Conservation (phyloP, 495 filamentous ascomycete genomes). For the Aspergillus nanangensis region DNA sequence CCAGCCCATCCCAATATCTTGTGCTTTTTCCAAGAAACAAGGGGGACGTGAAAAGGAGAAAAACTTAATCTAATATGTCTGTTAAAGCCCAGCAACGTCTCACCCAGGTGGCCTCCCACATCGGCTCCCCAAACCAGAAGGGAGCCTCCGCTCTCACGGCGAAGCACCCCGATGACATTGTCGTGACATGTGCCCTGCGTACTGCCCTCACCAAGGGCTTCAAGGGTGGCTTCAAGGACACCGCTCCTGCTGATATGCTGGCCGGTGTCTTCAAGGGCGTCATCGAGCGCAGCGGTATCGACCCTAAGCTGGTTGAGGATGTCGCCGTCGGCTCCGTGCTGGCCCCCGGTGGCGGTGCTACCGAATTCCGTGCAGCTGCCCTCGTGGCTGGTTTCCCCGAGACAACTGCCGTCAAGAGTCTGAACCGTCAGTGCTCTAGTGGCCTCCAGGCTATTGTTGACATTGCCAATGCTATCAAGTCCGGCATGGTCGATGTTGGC, state of each 20-base stretch:
- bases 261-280: constrained; percentile 77
- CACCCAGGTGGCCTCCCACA: constrained; percentile 58
- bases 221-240: constrained; percentile 94
- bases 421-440: constrained; percentile 90
- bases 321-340: constrained; percentile 90
- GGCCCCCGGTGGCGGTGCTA: constrained; percentile 89
- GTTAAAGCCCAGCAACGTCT: constrained; percentile 55
- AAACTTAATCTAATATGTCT: neutral
- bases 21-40: too few species aligned
- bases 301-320: constrained; percentile 37
- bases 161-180: constrained; percentile 73
- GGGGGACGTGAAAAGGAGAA: neutral
- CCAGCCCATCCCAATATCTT: too few species aligned
- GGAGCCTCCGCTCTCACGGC: constrained; percentile 51
- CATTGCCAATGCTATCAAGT: constrained; percentile 82
- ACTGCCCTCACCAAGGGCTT: constrained; percentile 90
- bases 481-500: constrained; percentile 93
- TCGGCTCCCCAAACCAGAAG: constrained; percentile 39
- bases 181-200: constrained; percentile 88
- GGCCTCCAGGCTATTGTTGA: constrained; percentile 89
- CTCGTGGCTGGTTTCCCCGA: constrained; percentile 91
- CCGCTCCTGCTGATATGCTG: constrained; percentile 78
- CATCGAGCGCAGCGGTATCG: constrained; percentile 31
- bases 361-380: constrained; percentile 90
- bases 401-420: constrained; percentile 69